Evolutionary conservation across 2,329 filamentous ascomycete genomes (phyloP), one percentile per base, ranked within the genome.

Genomic region (Epichloe aotearoae): DNA sequence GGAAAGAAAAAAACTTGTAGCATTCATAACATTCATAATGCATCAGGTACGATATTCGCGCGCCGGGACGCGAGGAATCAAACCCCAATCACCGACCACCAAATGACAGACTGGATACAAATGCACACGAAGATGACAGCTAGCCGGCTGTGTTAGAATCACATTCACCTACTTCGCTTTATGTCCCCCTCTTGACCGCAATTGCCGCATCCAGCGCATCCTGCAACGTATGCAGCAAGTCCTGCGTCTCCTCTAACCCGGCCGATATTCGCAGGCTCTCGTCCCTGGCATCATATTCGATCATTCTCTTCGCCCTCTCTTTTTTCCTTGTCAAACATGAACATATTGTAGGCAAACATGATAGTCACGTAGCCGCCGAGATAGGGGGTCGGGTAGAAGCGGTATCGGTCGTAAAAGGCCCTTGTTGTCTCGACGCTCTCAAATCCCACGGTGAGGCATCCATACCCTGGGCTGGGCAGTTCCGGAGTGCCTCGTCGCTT

Each of bases 401-500:
- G 64, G 5, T 74, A 59, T 30, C 61, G 63, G 51, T 80, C 67
- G 56, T 76, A 78, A 53, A 80, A 80, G 1, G 69, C 68, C 3
- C 54, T 59, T 0, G 74, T 67, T 0, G 63, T 53, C 4, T 64
- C 64, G 0, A 71, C 52, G n/a, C 57, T 64, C 11, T 65, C 62
- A 45, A 82, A 74, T 43, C 79, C 73, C 30, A 80, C 62, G 8
- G 64, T 73, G 14, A 81, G 69, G 55, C 74, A 79, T 2, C 77
- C 77, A 56, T 78, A 76, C 0, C 77, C 77, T 0, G 76, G 74
- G 1, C 59, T 57, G 5, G 64, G 67, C 50, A 79, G 71, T 1
- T 76, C 74, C 0, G 62, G 42, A 0, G 73, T 66, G 6, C 64
- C 49, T 4, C 51, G 62, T 3, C 71, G 65, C 56, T 68, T 58